A percentile compares a stretch with the other conserved stretches of the same genome.
Evolutionary conservation across 129 eudicot genomes (phyloP).

Genomic region (Chrysanthemum seticuspe): DNA sequence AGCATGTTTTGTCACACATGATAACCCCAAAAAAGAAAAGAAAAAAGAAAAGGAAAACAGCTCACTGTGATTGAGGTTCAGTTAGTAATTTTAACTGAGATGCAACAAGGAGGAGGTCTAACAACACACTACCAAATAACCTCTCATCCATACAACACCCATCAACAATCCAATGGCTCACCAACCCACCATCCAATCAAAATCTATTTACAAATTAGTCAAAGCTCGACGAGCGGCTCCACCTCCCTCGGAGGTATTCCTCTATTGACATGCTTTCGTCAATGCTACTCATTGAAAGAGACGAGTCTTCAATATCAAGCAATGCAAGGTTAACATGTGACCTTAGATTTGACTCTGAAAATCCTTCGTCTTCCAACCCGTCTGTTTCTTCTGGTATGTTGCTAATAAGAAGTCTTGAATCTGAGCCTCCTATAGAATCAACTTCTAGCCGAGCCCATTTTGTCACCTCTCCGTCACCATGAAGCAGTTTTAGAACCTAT

Average conservation of each 20-base stretch:
- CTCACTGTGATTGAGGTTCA: slow-evolving; percentile 37
- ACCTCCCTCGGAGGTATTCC: slow-evolving; percentile 75
- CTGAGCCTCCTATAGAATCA: slow-evolving; percentile 45
- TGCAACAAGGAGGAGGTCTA: slow-evolving; percentile 51
- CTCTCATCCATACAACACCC: slow-evolving; percentile 67
- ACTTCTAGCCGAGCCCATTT: slow-evolving; percentile 88
- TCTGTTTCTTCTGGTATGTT: slow-evolving; percentile 52
- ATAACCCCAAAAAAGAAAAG: not conserved
- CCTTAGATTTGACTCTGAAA: slow-evolving; percentile 55
- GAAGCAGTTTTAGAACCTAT: slow-evolving; percentile 78
- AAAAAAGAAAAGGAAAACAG: not conserved
- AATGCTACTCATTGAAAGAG: slow-evolving; percentile 70
- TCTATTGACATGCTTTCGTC: slow-evolving; percentile 76
- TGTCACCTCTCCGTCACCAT: slow-evolving; percentile 61
- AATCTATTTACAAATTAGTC: slow-evolving; percentile 40
- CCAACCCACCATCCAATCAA: not conserved
- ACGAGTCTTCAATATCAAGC: slow-evolving; percentile 74
- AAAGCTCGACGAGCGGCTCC: slow-evolving; percentile 93
- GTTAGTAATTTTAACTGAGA: slow-evolving; percentile 13
- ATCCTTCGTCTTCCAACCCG: slow-evolving; percentile 51
- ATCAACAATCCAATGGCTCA: slow-evolving; percentile 33
- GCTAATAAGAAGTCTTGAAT: slow-evolving; percentile 31
- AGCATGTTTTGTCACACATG: slow-evolving; percentile 19
- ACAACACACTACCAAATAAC: slow-evolving; percentile 43
- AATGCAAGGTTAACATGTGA: slow-evolving; percentile 87